A percentile compares a stretch with the other conserved stretches of the same genome.
These are phyloP conservation scores for Pigoraptor vietnamica DNA, from an alignment of 78 protist genomes.

Conservation along the genomic window DNA sequence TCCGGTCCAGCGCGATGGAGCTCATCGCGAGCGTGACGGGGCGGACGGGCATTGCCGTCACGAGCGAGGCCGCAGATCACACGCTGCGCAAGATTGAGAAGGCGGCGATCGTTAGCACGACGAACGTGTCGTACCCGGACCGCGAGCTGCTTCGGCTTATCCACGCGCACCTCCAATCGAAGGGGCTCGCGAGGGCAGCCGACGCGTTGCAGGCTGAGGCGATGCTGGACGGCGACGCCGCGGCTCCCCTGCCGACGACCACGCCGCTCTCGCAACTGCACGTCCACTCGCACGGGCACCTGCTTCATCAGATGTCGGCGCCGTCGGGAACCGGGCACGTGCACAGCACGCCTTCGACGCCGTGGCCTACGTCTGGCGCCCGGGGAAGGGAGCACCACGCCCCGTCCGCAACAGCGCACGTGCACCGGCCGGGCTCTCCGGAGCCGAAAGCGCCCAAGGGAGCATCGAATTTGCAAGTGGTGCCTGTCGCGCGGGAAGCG, in stretches of 20 bases:
- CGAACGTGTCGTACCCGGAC: neutral
- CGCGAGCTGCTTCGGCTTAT: neutral
- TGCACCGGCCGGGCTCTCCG: too few relatives aligned
- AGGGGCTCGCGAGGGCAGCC: neutral
- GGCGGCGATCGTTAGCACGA: conserved; percentile 10
- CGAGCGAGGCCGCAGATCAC: neutral
- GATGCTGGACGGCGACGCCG: neutral
- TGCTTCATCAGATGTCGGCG: too few relatives aligned
- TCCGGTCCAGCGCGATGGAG: neutral
- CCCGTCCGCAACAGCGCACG: too few relatives aligned
- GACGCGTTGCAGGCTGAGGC: neutral
- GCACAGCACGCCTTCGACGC: neutral
- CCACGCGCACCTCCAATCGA: neutral
- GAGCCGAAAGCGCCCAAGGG: too few relatives aligned
- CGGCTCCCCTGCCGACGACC: neutral
- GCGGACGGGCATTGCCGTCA: neutral
- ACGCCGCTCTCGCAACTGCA: neutral
- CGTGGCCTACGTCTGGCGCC: neutral
- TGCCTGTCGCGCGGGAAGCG: too few relatives aligned
- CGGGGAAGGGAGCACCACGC: too few relatives aligned
- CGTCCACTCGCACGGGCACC: neutral
- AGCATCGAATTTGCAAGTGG: too few relatives aligned
- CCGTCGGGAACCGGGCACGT: neutral
- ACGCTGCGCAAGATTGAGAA: neutral
- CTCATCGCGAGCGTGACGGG: conserved; percentile 18